These are phyloP conservation scores for Russula dissimulans DNA, from an alignment of 768 basidiomycete species.

Conservation along the genomic window DNA sequence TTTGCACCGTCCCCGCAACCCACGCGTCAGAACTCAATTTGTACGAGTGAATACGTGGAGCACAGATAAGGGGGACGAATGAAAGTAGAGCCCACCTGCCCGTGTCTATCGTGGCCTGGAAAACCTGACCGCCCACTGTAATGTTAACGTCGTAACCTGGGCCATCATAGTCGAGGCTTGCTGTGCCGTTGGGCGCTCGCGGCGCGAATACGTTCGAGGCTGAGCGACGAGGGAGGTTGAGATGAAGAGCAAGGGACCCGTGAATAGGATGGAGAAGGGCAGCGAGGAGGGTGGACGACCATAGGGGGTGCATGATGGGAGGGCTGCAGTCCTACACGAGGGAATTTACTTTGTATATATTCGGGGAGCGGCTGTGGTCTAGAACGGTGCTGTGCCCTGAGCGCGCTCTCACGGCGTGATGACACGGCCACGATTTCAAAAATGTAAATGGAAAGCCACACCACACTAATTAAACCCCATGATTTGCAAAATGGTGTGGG, in stretches of 20 bases:
- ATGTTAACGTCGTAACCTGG: constrained; percentile 24
- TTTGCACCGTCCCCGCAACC: constrained; percentile 39
- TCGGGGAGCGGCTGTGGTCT: no score
- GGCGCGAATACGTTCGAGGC: background rate
- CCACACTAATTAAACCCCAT: no score
- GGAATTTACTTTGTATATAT: background rate
- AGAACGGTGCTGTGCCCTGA: no score
- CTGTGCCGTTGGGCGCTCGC: background rate
- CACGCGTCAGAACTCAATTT: constrained; percentile 51
- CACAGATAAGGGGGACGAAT: background rate
- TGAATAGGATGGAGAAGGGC: background rate
- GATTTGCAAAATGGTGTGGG: no score
- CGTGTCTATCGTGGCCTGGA: constrained; percentile 34
- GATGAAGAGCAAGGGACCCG: background rate
- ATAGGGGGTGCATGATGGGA: background rate
- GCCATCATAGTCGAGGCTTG: background rate
- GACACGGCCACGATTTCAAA: no score
- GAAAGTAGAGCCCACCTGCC: constrained; percentile 30
- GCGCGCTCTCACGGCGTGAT: no score
- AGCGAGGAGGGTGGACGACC: background rate
- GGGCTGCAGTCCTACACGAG: no score
- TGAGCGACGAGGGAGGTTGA: constrained; percentile 1
- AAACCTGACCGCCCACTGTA: constrained; percentile 28
- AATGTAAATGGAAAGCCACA: no score
- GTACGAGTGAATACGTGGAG: background rate